Evolutionary conservation across 1,139 yeast genomes (phyloP).

Genomic region (Ogataea hybrid): DNA sequence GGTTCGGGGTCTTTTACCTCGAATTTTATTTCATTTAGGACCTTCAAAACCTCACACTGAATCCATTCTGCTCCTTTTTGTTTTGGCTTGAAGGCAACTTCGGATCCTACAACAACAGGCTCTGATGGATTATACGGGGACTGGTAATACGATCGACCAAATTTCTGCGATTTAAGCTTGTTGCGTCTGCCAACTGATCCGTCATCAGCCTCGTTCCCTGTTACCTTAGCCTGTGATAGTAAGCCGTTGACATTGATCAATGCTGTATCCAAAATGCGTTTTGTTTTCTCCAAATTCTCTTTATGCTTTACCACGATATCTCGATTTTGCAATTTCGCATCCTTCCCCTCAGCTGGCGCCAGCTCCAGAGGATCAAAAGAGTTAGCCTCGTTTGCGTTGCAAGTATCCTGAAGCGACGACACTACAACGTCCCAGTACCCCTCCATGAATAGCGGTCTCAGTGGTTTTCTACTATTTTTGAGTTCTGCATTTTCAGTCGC

Average conservation of each 20-base stretch:
- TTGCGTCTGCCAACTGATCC: constrained; percentile 12
- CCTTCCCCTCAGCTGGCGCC: constrained; percentile 33
- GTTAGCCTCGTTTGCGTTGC: constrained; percentile 55
- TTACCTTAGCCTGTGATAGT: constrained; percentile 14
- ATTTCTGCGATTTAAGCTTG: constrained; percentile 19
- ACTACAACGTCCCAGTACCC: constrained; percentile 70
- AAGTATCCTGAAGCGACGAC: constrained; percentile 65
- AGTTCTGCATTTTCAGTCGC: not conserved
- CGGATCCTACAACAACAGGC: constrained; percentile 66
- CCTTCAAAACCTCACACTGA: constrained; percentile 84
- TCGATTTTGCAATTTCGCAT: constrained; percentile 41
- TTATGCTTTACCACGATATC: constrained; percentile 49
- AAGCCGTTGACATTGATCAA: constrained; percentile 31
- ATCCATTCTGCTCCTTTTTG: constrained; percentile 90
- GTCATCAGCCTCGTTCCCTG: constrained; percentile 4
- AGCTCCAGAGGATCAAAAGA: constrained; percentile 48
- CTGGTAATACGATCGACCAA: constrained; percentile 32
- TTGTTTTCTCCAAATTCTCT: constrained; percentile 56
- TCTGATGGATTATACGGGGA: constrained; percentile 53
- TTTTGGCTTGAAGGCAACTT: constrained; percentile 82
- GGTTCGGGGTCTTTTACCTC: constrained; percentile 98
- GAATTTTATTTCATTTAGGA: constrained; percentile 61
- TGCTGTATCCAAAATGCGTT: constrained; percentile 40
- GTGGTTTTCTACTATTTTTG: not conserved
- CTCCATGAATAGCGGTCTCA: constrained; percentile 30